Base-by-base conservation (phyloP, 768 basidiomycete species). In the Naganishia vishniacii region DNA sequence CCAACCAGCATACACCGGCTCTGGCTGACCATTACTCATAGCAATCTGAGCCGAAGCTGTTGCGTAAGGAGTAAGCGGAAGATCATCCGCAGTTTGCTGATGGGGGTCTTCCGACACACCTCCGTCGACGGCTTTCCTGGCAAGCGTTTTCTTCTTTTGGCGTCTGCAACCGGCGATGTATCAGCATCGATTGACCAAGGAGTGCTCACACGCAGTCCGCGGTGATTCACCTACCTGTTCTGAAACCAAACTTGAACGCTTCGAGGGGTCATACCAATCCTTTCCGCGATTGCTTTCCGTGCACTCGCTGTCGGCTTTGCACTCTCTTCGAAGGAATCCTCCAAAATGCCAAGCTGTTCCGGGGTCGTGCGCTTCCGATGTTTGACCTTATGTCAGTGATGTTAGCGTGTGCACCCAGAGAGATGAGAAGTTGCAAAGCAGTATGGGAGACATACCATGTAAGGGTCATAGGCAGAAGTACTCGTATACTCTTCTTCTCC, bases 251-350 rank as follows among this genome's bases (percentile, higher is more conserved):
- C 93, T 83, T 98, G 93, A 1, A 98, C 89, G n/a, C 90, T 91
- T 65, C 93, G 81, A 23, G 91, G 85, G 11, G 89, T 88, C 93
- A 98, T 98, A 67, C 85, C 86, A 63, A 97, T 84, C 79, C 91
- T 82, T 11, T 82, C 79, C 0, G 91, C 88, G 59, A 98, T 84
- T 67, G 84, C 81, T 76, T 88, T 89, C 70, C 94, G 83, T 40
- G 88, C 80, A 7, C 82, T 64, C 47, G 76, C 76, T 76, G 91
- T 92, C 16, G 94, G 93, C 77, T 98, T 98, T 62, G 89, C 89
- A 78, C 92, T 91, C 69, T 83, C 81, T 71, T 84, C 84, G 78
- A 94, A 98, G 70, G 91, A 82, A 64, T 83, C 81, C 77, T 98
- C 94, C 69, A 98, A 85, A 69, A 90, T 84, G 78, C 86, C 86